phyloP scores from a whole-genome alignment of 768 basidiomycete species.

The Podaxis sp. region DNA sequence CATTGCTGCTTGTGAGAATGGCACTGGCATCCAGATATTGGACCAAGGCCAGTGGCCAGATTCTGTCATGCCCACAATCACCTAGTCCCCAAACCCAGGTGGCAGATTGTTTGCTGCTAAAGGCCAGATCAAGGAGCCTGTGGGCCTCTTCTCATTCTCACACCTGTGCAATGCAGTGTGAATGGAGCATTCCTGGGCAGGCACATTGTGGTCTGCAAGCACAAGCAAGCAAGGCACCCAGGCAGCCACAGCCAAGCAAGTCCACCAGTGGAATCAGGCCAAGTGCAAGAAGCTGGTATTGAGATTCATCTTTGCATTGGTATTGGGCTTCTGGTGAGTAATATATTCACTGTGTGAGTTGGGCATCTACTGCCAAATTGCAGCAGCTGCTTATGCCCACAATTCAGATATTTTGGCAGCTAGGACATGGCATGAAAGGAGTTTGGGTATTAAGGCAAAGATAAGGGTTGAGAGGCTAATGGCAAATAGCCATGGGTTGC shows the following conservation, averaged over 20 bases:
- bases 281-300: slow-evolving; percentile 35
- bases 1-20: slow-evolving; percentile 69
- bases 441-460: slow-evolving; percentile 88
- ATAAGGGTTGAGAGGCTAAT: slow-evolving; percentile 81
- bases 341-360: slow-evolving; percentile 77
- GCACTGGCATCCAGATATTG: slow-evolving; percentile 83
- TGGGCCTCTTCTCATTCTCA: slow-evolving; percentile 90
- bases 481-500: slow-evolving; percentile 91
- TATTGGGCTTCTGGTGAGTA: slow-evolving; percentile 86
- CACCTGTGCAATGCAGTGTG: slow-evolving; percentile 76
- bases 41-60: slow-evolving; percentile 65
- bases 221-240: slow-evolving; percentile 60
- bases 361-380: neutral
- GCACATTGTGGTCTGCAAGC: slow-evolving; percentile 64
- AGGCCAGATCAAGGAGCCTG: slow-evolving; percentile 53
- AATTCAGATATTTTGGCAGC: slow-evolving; percentile 76
- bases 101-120: slow-evolving; percentile 64
- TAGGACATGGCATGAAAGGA: slow-evolving; percentile 85
- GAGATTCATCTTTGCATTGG: slow-evolving; percentile 68
- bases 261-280: slow-evolving; percentile 46
- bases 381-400: neutral
- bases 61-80: neutral
- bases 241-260: slow-evolving; percentile 81
- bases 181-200: slow-evolving; percentile 64
- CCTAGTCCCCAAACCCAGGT: slow-evolving; percentile 35